Conservation (phyloP, 805 yeast genomes). For the Teunomyces atbi region DNA sequence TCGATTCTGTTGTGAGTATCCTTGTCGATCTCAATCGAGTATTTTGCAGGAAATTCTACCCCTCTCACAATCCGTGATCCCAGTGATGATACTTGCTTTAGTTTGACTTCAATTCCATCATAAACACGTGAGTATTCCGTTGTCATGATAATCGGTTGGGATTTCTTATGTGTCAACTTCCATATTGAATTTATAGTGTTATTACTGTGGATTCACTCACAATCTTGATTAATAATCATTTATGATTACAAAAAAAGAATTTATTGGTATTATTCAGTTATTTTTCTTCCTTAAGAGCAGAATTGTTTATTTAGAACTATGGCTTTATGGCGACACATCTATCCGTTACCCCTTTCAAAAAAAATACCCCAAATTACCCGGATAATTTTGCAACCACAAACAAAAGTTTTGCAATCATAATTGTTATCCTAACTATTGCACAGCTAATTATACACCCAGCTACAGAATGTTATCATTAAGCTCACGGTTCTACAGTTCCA, state of each 20-base stretch:
- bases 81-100: not conserved
- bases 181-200: not conserved
- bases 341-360: not conserved
- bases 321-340: not conserved
- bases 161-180: not conserved
- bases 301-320: not conserved
- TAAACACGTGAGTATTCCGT: not conserved
- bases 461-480: conserved; percentile 1
- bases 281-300: too few species aligned
- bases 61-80: conserved; percentile 4
- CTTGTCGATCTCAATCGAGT: not conserved
- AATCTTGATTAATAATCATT: not conserved
- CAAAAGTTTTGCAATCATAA: not conserved
- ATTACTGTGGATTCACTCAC: not conserved
- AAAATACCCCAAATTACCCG: not conserved
- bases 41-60: conserved; percentile 5
- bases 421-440: not conserved
- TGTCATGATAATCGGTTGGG: not conserved
- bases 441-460: not conserved
- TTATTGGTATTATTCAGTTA: not conserved
- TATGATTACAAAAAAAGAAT: not conserved
- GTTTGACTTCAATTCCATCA: not conserved
- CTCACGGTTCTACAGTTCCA: not conserved
- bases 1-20: not conserved
- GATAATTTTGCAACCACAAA: conserved; percentile 4